Conservation (phyloP, 2,329 filamentous ascomycete genomes). For the Verticillium longisporum region DNA sequence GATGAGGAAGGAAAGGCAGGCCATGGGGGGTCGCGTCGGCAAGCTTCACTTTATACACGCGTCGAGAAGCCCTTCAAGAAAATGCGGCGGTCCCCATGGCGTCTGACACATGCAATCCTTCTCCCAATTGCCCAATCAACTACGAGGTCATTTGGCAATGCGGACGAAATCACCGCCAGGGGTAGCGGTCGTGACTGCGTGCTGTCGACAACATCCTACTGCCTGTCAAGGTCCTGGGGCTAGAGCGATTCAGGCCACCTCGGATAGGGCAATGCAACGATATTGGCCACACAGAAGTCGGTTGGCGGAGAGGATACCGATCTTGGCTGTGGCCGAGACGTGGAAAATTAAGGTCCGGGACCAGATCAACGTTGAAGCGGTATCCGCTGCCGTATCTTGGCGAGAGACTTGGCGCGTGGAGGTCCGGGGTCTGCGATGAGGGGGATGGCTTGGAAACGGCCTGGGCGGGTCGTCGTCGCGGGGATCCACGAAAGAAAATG, state of each 20-base stretch:
- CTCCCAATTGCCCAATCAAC: background rate
- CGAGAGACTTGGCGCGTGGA: slow-evolving; percentile 4
- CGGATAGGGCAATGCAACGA: background rate
- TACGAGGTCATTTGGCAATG: background rate
- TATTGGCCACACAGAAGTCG: background rate
- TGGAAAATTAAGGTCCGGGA: slow-evolving; percentile 8
- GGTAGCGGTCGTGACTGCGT: background rate
- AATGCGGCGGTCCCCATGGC: background rate
- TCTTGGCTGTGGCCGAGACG: slow-evolving; percentile 4
- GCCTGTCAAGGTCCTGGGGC: background rate
- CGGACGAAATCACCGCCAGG: background rate
- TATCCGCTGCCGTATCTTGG: slow-evolving; percentile 5
- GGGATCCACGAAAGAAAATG: background rate
- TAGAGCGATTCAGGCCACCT: background rate
- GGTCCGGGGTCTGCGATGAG: background rate
- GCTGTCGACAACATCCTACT: background rate
- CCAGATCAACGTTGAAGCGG: slow-evolving; percentile 4
- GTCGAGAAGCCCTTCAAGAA: background rate
- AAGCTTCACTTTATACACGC: background rate
- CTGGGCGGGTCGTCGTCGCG: background rate
- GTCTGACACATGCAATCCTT: background rate
- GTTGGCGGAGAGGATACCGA: background rate
- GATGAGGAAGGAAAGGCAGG: background rate
- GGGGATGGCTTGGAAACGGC: background rate
- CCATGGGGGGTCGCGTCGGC: background rate